Percentiles rank a stretch among this genome's conserved stretches.
Evolutionary conservation across 805 yeast genomes (phyloP).

Genomic region (Metschnikowia kofuensis): DNA sequence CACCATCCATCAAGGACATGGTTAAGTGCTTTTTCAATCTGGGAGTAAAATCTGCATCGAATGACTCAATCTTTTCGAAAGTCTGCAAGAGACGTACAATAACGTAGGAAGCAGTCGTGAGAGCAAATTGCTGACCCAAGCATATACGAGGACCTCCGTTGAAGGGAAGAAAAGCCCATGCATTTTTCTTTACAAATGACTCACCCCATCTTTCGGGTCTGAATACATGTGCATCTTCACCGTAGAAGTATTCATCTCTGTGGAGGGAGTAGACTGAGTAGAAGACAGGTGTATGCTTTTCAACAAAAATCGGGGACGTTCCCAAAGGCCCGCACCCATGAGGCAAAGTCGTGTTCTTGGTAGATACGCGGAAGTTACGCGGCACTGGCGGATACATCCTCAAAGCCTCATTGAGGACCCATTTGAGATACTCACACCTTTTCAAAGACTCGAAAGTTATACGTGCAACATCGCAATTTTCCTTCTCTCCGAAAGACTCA

Average conservation of each 20-base stretch:
- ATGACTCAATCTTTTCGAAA: constrained; percentile 7
- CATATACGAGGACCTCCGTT: constrained; percentile 16
- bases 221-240: constrained; percentile 41
- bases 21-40: constrained; percentile 12
- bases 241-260: constrained; percentile 34
- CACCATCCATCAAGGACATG: constrained; percentile 13
- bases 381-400: constrained; percentile 54
- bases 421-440: constrained; percentile 44
- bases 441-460: constrained; percentile 49
- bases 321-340: constrained; percentile 46
- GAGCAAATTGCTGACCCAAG: constrained; percentile 14
- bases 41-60: constrained; percentile 10
- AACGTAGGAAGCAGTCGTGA: background rate
- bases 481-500: constrained; percentile 30
- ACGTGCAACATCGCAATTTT: constrained; percentile 27
- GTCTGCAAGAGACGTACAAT: constrained; percentile 14
- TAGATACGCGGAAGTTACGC: constrained; percentile 44
- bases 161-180: constrained; percentile 11
- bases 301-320: constrained; percentile 35
- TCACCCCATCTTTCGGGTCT: constrained; percentile 50
- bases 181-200: constrained; percentile 5
- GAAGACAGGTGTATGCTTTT: constrained; percentile 41
- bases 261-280: constrained; percentile 42
- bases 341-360: constrained; percentile 47
- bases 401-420: constrained; percentile 46